Evolutionary conservation across 345 rosid species (phyloP).

Genomic region (Cardamine chenopodiifolia): DNA sequence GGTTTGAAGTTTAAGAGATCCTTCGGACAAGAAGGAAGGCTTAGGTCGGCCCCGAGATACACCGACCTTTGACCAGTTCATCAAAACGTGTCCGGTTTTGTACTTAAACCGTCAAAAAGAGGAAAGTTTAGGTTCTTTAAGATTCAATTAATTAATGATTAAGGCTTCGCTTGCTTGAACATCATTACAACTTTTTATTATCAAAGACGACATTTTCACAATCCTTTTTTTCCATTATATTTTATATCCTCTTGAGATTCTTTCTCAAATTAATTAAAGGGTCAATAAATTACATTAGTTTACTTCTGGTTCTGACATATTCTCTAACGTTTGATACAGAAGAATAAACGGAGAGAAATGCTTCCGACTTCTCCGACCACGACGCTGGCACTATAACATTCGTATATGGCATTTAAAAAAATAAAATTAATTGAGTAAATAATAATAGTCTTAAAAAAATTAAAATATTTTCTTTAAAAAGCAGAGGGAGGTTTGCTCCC

Average conservation of each 20-base stretch:
- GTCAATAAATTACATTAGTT: neutral
- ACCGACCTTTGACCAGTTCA: conserved; percentile 29
- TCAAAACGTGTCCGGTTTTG: conserved; percentile 22
- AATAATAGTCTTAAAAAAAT: neutral
- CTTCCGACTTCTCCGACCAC: conserved; percentile 33
- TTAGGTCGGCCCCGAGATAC: neutral
- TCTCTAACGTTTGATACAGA: conserved; percentile 18
- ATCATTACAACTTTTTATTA: neutral
- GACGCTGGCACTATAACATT: conserved; percentile 34
- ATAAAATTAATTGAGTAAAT: neutral
- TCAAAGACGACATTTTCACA: conserved; percentile 19
- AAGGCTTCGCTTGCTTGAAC: conserved; percentile 20
- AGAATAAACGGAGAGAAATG: conserved; percentile 33
- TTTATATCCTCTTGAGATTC: conserved; percentile 6
- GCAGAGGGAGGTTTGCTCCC: conserved; percentile 43
- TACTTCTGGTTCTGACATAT: conserved; percentile 27
- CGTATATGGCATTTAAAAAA: neutral
- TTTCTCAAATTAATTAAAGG: neutral
- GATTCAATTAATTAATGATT: conserved; percentile 6
- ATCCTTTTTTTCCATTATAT: neutral
- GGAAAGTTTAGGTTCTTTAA: neutral
- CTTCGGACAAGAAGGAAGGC: conserved; percentile 1
- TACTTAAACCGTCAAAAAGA: neutral
- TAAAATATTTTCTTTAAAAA: neutral
- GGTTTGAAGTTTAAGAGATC: neutral